A percentile compares a stretch with the other conserved stretches of the same genome.
These are phyloP conservation scores for Boletus subparvulus DNA, from an alignment of 768 basidiomycete genomes.

Conservation along the genomic window DNA sequence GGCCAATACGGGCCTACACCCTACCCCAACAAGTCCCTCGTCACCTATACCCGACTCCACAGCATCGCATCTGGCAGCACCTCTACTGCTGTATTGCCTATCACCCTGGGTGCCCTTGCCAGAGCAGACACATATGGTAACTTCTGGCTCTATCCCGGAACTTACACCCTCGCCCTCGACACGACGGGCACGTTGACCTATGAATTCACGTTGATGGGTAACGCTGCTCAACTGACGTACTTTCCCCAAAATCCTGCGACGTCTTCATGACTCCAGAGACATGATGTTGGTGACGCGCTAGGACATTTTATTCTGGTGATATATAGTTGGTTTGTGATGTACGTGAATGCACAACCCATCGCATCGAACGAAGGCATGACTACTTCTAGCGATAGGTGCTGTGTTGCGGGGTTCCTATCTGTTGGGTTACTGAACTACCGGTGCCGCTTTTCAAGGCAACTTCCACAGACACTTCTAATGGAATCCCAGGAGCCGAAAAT, in stretches of 20 bases:
- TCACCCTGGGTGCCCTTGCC: conserved; percentile 50
- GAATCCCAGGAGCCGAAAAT: too few species aligned
- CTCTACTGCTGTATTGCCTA: conserved; percentile 36
- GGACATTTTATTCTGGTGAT: neutral
- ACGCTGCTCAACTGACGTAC: conserved; percentile 37
- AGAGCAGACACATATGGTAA: conserved; percentile 48
- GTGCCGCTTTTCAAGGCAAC: too few species aligned
- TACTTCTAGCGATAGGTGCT: too few species aligned
- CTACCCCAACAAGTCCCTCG: conserved; percentile 51
- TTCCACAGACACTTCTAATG: too few species aligned
- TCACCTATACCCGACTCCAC: conserved; percentile 47
- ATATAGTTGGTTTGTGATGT: too few species aligned
- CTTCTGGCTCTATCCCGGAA: conserved; percentile 45
- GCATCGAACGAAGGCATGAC: too few species aligned
- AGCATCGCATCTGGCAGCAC: conserved; percentile 30
- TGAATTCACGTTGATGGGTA: conserved; percentile 45
- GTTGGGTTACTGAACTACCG: too few species aligned
- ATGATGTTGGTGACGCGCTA: neutral
- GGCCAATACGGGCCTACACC: conserved; percentile 50
- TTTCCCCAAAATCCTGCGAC: conserved; percentile 38
- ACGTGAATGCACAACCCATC: too few species aligned
- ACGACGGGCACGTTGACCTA: conserved; percentile 39
- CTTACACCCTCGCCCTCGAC: conserved; percentile 43
- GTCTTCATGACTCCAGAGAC: neutral
- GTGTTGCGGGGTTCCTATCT: too few species aligned